Percentiles rank a stretch among this genome's conserved stretches.
These are phyloP conservation scores for Aspergillus egyptiacus DNA, from an alignment of 495 filamentous ascomycete genomes.

Conservation along the genomic window DNA sequence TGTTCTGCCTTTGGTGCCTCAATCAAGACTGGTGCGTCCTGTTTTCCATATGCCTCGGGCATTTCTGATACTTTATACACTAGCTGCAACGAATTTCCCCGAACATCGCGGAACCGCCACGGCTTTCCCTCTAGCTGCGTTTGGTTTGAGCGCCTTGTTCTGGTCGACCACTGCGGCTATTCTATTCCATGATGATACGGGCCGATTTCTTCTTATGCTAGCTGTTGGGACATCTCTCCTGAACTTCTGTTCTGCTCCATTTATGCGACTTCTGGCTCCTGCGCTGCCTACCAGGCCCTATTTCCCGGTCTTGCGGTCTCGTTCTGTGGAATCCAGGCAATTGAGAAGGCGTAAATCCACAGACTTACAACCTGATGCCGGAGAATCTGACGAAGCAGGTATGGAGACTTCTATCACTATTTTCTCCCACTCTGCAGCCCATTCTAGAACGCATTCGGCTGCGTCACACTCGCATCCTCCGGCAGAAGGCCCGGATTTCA, in stretches of 20 bases:
- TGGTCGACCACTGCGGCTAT: constrained; percentile 73
- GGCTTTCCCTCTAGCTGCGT: constrained; percentile 84
- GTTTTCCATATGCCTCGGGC: background rate
- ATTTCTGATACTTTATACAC: constrained; percentile 4
- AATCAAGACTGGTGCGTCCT: constrained; percentile 62
- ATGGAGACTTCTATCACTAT: constrained; percentile 46
- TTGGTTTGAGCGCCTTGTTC: constrained; percentile 94
- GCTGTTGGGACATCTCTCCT: constrained; percentile 73
- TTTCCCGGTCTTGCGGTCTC: constrained; percentile 51
- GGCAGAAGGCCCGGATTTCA: constrained; percentile 34
- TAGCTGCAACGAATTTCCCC: constrained; percentile 88
- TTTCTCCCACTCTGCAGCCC: constrained; percentile 25
- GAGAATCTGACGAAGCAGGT: constrained; percentile 59
- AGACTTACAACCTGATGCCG: constrained; percentile 38
- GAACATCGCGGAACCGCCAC: constrained; percentile 88
- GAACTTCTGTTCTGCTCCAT: constrained; percentile 68
- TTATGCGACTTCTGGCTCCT: constrained; percentile 70
- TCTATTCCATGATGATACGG: constrained; percentile 79
- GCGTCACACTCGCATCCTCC: constrained; percentile 33
- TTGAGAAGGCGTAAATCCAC: constrained; percentile 59
- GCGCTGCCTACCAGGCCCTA: constrained; percentile 56
- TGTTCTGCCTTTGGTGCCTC: constrained; percentile 81
- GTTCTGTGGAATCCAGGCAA: constrained; percentile 48
- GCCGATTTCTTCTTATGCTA: constrained; percentile 71
- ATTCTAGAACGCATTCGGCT: constrained; percentile 32